Conservation (phyloP, 2,329 filamentous ascomycete species). For the Cryphonectria carpinicola region DNA sequence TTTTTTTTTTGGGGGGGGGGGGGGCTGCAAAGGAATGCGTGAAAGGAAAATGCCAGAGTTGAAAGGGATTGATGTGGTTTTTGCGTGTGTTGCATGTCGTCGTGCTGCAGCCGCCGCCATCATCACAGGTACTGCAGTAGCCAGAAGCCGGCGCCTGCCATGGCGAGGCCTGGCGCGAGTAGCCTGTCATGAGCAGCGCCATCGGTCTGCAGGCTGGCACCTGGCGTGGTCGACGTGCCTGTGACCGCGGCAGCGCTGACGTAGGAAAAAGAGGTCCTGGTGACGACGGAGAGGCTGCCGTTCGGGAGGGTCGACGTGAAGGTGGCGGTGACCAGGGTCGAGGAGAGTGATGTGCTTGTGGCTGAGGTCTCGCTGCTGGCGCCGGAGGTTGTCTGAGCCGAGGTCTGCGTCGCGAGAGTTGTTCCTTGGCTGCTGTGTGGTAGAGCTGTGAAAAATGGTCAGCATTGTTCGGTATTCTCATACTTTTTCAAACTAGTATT, state of each 20-base stretch:
- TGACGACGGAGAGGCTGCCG: slow-evolving; percentile 51
- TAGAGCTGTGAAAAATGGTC: not conserved
- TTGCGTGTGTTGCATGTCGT: not conserved
- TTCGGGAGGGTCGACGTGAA: slow-evolving; percentile 51
- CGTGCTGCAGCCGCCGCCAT: not conserved
- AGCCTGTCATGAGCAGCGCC: slow-evolving; percentile 25
- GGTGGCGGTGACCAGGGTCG: slow-evolving; percentile 39
- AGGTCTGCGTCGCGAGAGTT: slow-evolving; percentile 21
- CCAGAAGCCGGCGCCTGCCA: slow-evolving; percentile 14
- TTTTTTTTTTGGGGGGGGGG: not conserved
- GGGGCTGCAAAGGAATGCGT: slow-evolving; percentile 4
- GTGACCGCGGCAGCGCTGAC: slow-evolving; percentile 41
- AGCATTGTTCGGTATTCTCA: not conserved
- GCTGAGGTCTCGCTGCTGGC: slow-evolving; percentile 32
- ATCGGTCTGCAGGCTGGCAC: slow-evolving; percentile 40
- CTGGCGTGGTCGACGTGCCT: slow-evolving; percentile 39
- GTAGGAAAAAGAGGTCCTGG: slow-evolving; percentile 54
- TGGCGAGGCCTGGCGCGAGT: slow-evolving; percentile 1
- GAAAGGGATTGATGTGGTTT: not conserved
- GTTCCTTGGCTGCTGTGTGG: slow-evolving; percentile 14
- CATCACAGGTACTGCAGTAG: slow-evolving; percentile 27
- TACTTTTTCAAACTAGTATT: not conserved
- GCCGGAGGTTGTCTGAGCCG: slow-evolving; percentile 16
- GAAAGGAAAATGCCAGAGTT: not conserved
- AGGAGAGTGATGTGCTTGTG: slow-evolving; percentile 40